Percentiles rank a stretch among this genome's conserved stretches.
Conservation (phyloP, 257 asterid genomes). For the Solanum chiquidenum region DNA sequence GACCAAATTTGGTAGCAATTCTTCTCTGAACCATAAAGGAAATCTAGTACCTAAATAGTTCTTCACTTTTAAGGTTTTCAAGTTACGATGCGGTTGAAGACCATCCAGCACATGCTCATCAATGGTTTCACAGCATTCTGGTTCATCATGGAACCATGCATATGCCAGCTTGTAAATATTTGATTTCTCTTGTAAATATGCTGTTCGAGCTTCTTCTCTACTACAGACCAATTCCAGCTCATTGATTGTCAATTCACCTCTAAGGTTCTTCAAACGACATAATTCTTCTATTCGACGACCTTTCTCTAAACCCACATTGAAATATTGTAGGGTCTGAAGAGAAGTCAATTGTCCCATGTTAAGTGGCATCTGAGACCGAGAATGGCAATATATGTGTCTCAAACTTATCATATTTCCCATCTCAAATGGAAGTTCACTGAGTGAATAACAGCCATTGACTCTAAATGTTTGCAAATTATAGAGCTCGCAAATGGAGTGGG, state of each 20-base stretch:
- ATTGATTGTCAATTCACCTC: background rate
- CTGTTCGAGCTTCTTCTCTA: background rate
- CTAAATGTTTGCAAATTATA: constrained; percentile 3
- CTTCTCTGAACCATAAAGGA: constrained; percentile 5
- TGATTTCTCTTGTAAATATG: background rate
- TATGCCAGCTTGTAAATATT: constrained; percentile 1
- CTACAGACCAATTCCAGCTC: background rate
- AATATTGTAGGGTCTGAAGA: background rate
- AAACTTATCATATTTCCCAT: constrained; percentile 7
- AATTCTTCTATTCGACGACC: background rate
- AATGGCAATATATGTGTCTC: background rate
- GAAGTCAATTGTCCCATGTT: background rate
- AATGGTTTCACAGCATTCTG: background rate
- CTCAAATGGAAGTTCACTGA: background rate
- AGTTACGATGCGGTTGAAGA: constrained; percentile 9
- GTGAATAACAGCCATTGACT: background rate
- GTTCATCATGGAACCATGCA: background rate
- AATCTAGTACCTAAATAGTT: background rate
- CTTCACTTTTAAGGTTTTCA: background rate
- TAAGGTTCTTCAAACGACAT: background rate
- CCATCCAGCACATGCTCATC: constrained; percentile 9
- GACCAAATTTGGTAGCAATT: background rate
- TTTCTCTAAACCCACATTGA: background rate
- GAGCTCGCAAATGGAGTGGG: background rate
- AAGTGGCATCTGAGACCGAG: background rate